Base-by-base conservation (phyloP, 1,139 yeast species). In the Candida sp. region DNA sequence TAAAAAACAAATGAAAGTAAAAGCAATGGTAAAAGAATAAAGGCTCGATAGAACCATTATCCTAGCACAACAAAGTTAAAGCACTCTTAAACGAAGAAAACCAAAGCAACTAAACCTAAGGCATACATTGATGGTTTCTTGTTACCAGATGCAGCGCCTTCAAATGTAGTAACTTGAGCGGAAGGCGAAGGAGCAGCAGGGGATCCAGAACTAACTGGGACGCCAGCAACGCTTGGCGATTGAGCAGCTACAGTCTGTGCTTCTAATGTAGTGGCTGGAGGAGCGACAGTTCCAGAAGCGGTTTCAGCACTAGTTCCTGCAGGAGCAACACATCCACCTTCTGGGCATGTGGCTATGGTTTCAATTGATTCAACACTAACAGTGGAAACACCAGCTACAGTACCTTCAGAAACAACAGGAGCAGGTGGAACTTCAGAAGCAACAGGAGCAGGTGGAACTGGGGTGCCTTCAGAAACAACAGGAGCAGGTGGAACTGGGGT, bases 391-490 rank as follows among this genome's bases (percentile, higher is more conserved):
- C 53, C 11, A 11, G 49, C 33, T 38, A 50, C 37, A 23, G 58
- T 35, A 7, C 7, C 35, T n/a, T 32, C 35, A 32, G 35, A 32
- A 5, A 3, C 35, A 9, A 42, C 48, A 4, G 38, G 9, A n/a
- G 3, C 38, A 12, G 38, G 7, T 6, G 7, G 73, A 47, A 12
- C 34, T 26, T 40, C 39, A 39, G 49, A 27, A 17, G 32, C 28
- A 9, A n/a, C 38, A 3, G 49, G 12, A 37, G 44, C 42, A 46
- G 38, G 34, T 11, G 42, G 45, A 47, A 49, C 28, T 12, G 42
- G 38, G 35, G 39, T 26, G 40, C 47, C 28, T 7, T 45, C 31
- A 17, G 42, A 42, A 44, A 43, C 66, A 46, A 70, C 63, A 52
- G 67, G 60, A 33, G 56, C 56, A 48, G 54, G 38, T 38, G 42